Base-by-base conservation (phyloP, 2,329 filamentous ascomycete species). In the Clonostachys rhizophaga region DNA sequence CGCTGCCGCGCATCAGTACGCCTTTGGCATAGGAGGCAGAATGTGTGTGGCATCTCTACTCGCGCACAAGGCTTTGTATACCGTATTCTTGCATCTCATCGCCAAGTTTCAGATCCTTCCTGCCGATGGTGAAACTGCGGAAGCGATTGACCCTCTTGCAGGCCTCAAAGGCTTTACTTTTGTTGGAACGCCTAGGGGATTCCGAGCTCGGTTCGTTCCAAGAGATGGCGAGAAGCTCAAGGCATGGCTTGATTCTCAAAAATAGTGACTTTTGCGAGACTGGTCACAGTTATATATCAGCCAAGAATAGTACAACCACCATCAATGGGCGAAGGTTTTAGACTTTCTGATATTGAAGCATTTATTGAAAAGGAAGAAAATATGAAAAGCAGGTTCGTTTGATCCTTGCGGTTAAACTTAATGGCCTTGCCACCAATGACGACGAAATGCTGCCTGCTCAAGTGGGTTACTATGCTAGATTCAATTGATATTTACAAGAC, bases 11-110 rank as follows among this genome's bases (percentile, higher is more conserved):
- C 74, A 73, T 1, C 75, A 79, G 51, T 79, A 75, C 51, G 73
- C 68, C 36, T 79, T 76, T 49, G 76, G 76, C 0, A 74, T 76
- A 3, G 76, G 76, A 3, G 71, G 71, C 34, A 66, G 76, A 16
- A 79, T 79, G 74, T 80, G 76, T 50, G 71, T 73, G 7, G 76
- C 75, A 9, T 74, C 68, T 10, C 73, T 78, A 45, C 64, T 80
- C 18, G 76, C 74, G 1, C 76, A 76, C 51, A 72, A 75, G 6
- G 75, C 78, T 49, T 67, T 79, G 5, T 79, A 74, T 58, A 74
- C 72, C 4, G 71, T 72, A 0, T 78, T 77, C 50, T 54, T 78
- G 39, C 68, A 76, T 4, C 63, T 79, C 43, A 69, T 79, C 47
- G 67, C 68, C 9, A 71, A 74, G 3, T 79, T 77, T 55, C 61